Evolutionary conservation across 148 eudicot genomes (phyloP).

Genomic region (Polygonum aviculare): DNA sequence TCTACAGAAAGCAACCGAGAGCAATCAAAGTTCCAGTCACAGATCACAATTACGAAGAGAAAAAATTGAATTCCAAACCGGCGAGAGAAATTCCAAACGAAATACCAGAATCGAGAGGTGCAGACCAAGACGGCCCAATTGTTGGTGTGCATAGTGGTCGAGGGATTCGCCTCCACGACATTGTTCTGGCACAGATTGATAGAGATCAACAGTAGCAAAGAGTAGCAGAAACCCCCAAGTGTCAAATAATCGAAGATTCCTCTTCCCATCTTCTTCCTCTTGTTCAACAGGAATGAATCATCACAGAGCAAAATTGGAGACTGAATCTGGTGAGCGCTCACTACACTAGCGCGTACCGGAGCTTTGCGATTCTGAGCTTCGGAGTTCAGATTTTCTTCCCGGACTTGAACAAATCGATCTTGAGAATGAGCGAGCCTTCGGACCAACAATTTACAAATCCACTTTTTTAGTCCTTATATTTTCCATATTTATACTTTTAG

Average conservation of each 20-base stretch:
- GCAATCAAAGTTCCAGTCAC: neutral
- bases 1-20: neutral
- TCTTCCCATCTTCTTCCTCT: neutral
- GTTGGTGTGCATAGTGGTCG: conserved; percentile 81
- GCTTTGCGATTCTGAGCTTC: neutral
- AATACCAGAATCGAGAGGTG: conserved; percentile 94
- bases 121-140: conserved; percentile 99
- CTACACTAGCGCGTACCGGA: neutral
- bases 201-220: conserved; percentile 8
- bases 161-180: conserved; percentile 21
- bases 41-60: neutral
- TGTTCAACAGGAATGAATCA: neutral
- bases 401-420: neutral
- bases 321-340: neutral
- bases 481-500: neutral
- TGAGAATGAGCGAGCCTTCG: neutral
- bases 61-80: neutral
- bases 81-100: neutral
- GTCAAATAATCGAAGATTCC: neutral
- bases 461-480: neutral
- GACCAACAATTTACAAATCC: neutral
- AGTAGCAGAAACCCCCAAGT: neutral
- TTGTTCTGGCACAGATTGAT: neutral
- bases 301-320: neutral
- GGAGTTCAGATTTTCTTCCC: neutral